A percentile compares a stretch with the other conserved stretches of the same genome.
These are phyloP conservation scores for Neurospora sp. DNA, from an alignment of 495 filamentous ascomycete genomes.

Conservation along the genomic window DNA sequence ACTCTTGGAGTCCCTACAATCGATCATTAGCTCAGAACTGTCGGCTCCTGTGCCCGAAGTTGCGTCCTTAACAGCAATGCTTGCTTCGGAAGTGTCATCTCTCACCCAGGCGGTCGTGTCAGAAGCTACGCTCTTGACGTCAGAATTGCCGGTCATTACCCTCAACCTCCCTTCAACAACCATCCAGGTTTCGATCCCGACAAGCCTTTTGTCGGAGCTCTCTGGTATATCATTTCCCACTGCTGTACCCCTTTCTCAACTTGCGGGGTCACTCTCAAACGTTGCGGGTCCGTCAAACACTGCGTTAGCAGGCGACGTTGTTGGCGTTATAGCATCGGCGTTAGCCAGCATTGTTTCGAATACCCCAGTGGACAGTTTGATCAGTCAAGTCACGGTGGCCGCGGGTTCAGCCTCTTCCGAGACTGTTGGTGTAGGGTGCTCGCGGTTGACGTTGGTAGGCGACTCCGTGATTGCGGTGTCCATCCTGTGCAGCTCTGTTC, in stretches of 20 bases:
- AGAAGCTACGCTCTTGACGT: not conserved
- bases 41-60: not conserved
- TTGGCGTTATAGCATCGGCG: slow-evolving; percentile 5
- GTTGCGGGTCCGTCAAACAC: slow-evolving; percentile 5
- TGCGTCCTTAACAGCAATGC: not conserved
- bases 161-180: slow-evolving; percentile 3
- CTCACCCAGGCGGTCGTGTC: not conserved
- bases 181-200: slow-evolving; percentile 3
- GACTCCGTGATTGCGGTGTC: slow-evolving; percentile 4
- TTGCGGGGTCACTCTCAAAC: slow-evolving; percentile 3
- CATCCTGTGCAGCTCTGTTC: slow-evolving; percentile 1
- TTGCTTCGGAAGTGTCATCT: slow-evolving; percentile 2
- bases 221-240: slow-evolving; percentile 3
- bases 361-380: slow-evolving; percentile 1
- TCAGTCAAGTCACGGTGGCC: slow-evolving; percentile 3
- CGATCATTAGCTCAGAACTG: slow-evolving; percentile 5
- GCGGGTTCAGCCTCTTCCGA: not conserved
- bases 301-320: slow-evolving; percentile 4
- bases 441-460: slow-evolving; percentile 4
- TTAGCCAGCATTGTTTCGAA: slow-evolving; percentile 6
- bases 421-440: slow-evolving; percentile 3
- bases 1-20: slow-evolving; percentile 1
- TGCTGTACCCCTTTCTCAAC: not conserved
- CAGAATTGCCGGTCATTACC: slow-evolving; percentile 6
- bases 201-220: slow-evolving; percentile 3